Conservation (phyloP, 2,329 filamentous ascomycete species). For the Colletotrichum sp. region DNA sequence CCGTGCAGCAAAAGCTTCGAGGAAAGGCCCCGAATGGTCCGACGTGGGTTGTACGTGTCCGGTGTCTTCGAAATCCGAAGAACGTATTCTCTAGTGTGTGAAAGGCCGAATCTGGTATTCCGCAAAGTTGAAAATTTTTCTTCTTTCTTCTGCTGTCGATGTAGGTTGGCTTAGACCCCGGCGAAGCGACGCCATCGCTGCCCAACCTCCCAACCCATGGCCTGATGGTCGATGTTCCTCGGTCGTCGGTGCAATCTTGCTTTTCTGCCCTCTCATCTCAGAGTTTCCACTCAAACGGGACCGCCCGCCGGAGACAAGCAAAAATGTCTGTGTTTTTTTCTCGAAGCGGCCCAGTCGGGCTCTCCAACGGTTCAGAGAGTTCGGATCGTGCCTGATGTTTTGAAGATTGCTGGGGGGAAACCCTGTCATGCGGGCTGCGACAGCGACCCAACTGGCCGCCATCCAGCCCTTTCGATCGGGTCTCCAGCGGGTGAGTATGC, state of each 20-base stretch:
- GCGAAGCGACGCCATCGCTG: constrained; percentile 9
- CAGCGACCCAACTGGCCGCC: constrained; percentile 1
- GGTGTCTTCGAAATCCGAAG: neutral
- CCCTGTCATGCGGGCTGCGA: neutral
- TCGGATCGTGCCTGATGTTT: constrained; percentile 13
- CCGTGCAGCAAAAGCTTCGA: neutral
- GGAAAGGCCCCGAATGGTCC: neutral
- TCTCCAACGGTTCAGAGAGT: constrained; percentile 5
- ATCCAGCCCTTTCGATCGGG: neutral
- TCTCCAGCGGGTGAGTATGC: neutral
- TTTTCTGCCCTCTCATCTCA: neutral
- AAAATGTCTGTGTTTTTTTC: neutral
- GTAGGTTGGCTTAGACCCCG: neutral
- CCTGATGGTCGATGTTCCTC: neutral
- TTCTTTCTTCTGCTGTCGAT: neutral
- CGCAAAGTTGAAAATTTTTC: neutral
- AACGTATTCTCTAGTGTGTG: neutral
- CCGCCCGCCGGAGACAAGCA: neutral
- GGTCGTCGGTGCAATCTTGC: neutral
- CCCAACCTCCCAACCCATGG: constrained; percentile 14
- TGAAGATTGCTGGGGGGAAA: neutral
- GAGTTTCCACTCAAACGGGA: constrained; percentile 2
- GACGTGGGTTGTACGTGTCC: neutral
- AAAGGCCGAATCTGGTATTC: neutral
- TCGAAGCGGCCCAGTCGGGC: neutral